Evolutionary conservation across 306 rosid species (phyloP).

Genomic region (Trifolium dubium): DNA sequence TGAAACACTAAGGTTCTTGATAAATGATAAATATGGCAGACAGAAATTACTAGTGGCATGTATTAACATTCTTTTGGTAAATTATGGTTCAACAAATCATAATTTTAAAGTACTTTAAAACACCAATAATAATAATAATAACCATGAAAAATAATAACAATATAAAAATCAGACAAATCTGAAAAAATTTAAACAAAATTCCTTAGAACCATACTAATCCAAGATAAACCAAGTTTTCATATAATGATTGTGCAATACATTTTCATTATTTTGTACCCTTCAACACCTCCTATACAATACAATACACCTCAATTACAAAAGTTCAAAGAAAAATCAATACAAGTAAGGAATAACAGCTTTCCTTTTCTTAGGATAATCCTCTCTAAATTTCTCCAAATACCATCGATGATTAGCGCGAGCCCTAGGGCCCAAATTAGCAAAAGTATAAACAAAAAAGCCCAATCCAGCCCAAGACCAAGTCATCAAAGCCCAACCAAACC

Average conservation of each 20-base stretch:
- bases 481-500: slow-evolving; percentile 88
- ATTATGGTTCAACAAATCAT: slow-evolving; percentile 33
- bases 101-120: no score
- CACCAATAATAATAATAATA: neutral
- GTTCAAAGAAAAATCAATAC: slow-evolving; percentile 51
- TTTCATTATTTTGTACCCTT: neutral
- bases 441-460: slow-evolving; percentile 71
- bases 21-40: slow-evolving; percentile 9
- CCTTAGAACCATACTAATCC: slow-evolving; percentile 21
- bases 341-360: slow-evolving; percentile 79
- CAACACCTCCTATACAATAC: neutral
- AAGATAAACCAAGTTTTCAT: slow-evolving; percentile 7
- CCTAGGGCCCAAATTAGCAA: slow-evolving; percentile 80
- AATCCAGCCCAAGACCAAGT: slow-evolving; percentile 76
- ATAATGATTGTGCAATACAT: neutral
- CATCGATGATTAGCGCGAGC: slow-evolving; percentile 69
- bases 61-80: slow-evolving; percentile 13
- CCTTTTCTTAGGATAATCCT: slow-evolving; percentile 72
- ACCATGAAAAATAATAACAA: no score
- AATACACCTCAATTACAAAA: slow-evolving; percentile 6
- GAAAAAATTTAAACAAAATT: no score
- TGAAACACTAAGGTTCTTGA: slow-evolving; percentile 33
- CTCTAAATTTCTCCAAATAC: slow-evolving; percentile 87
- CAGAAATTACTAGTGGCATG: neutral
- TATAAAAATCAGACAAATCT: no score